Conservation (phyloP, 805 yeast species). For the Yarrowia osloensis region DNA sequence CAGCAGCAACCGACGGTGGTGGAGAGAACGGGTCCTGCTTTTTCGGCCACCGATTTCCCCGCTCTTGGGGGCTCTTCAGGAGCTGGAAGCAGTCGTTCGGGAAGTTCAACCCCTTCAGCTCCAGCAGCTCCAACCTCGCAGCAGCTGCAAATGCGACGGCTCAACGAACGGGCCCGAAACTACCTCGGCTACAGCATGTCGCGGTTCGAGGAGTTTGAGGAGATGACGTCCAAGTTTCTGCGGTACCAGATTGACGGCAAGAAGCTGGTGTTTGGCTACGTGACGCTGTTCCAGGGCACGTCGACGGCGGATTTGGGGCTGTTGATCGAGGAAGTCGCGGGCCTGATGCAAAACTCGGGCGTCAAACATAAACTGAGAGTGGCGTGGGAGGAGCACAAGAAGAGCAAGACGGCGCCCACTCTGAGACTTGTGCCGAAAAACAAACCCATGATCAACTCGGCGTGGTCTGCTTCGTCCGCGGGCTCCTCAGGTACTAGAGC, state of each 20-base stretch:
- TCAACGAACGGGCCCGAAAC: conserved; percentile 84
- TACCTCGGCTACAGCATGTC: conserved; percentile 59
- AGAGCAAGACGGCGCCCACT: conserved; percentile 17
- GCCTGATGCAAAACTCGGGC: conserved; percentile 16
- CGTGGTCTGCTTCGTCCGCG: conserved; percentile 4
- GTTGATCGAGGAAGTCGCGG: conserved; percentile 33
- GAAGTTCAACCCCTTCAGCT: not conserved
- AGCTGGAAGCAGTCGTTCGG: not conserved
- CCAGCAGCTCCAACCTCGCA: conserved; percentile 39
- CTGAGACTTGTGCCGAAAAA: conserved; percentile 2
- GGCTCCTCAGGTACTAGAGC: not conserved
- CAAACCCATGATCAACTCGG: conserved; percentile 31
- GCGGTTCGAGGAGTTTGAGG: conserved; percentile 52
- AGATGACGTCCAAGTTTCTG: conserved; percentile 52
- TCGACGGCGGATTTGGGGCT: conserved; percentile 25
- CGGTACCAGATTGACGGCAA: conserved; percentile 51
- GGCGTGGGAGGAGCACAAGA: conserved; percentile 31
- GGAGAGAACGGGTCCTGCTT: conserved; percentile 24
- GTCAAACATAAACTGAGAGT: conserved; percentile 5
- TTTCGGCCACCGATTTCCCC: conserved; percentile 36
- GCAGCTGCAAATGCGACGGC: conserved; percentile 57
- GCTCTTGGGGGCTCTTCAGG: conserved; percentile 33
- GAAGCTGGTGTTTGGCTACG: conserved; percentile 52
- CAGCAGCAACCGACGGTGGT: conserved; percentile 16
- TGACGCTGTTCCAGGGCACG: conserved; percentile 49